These are phyloP conservation scores for Tylopilus orsonianus DNA, from an alignment of 1,284 basidiomycete genomes.

Conservation along the genomic window DNA sequence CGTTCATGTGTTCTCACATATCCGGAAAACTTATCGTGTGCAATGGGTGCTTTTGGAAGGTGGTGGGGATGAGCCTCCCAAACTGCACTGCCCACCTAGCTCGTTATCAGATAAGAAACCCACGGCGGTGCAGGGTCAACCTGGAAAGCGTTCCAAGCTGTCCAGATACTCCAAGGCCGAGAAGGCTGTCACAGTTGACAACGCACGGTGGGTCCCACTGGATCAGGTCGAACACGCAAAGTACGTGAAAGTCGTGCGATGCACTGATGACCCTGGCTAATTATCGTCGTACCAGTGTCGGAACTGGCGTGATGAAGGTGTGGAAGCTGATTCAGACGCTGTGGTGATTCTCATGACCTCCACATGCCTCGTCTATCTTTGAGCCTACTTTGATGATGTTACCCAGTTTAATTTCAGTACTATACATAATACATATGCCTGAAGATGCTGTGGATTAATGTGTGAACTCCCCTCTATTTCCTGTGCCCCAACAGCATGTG, in stretches of 20 bases:
- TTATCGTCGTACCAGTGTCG: slow-evolving; percentile 41
- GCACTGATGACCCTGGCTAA: not conserved
- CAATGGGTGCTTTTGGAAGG: slow-evolving; percentile 69
- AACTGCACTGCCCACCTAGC: slow-evolving; percentile 12
- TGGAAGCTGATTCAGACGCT: slow-evolving; percentile 45
- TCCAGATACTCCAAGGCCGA: slow-evolving; percentile 13
- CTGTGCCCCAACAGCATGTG: slow-evolving; percentile 5
- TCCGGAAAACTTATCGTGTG: slow-evolving; percentile 85
- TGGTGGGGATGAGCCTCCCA: slow-evolving; percentile 41
- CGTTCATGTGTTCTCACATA: slow-evolving; percentile 87
- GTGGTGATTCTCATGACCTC: no score
- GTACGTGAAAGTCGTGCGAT: slow-evolving; percentile 45
- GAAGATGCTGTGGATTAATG: not conserved
- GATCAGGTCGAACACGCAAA: slow-evolving; percentile 59
- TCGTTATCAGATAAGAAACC: slow-evolving; percentile 4
- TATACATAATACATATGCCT: slow-evolving; percentile 3
- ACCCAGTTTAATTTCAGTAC: not conserved
- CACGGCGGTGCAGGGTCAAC: slow-evolving; percentile 7
- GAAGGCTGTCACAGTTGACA: slow-evolving; percentile 6
- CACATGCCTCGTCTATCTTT: not conserved
- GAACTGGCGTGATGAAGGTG: slow-evolving; percentile 61
- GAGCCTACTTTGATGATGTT: slow-evolving; percentile 2
- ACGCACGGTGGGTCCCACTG: slow-evolving; percentile 51
- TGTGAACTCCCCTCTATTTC: not conserved
- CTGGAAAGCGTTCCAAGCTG: slow-evolving; percentile 10